These are phyloP conservation scores for Beauveria varroae DNA, from an alignment of 2,329 filamentous ascomycete genomes.

Conservation along the genomic window DNA sequence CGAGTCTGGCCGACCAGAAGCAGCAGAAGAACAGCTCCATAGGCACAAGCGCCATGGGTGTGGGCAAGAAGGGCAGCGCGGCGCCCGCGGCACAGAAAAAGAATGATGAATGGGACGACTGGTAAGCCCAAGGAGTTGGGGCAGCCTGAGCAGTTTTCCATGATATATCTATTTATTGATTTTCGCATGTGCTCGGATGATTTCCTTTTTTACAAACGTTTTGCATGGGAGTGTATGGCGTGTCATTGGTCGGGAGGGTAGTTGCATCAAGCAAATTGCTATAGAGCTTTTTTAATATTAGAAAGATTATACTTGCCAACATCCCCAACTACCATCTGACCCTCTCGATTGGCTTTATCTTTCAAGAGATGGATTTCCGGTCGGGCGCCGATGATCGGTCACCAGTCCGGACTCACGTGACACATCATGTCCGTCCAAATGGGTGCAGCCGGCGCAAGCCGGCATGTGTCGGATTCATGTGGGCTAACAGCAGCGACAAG, in stretches of 20 bases:
- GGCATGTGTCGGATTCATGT: conserved; percentile 20
- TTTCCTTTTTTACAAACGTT: background rate
- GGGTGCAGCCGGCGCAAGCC: conserved; percentile 35
- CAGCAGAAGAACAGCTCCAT: conserved; percentile 39
- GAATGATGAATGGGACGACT: conserved; percentile 58
- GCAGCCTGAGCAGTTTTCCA: background rate
- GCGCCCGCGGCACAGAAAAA: conserved; percentile 34
- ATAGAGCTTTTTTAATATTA: conserved; percentile 1
- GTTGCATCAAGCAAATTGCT: conserved; percentile 9
- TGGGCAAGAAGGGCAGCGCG: conserved; percentile 33
- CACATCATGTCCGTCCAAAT: conserved; percentile 26
- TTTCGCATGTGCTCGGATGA: background rate
- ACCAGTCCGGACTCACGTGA: conserved; percentile 26
- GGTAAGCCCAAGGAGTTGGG: conserved; percentile 31
- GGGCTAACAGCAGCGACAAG: background rate
- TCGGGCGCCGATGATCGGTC: conserved; percentile 8
- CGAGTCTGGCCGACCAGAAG: conserved; percentile 52
- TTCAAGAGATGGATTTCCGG: conserved; percentile 1
- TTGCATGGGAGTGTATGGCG: conserved; percentile 11
- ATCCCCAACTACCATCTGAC: background rate
- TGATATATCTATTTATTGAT: background rate
- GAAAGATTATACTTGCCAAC: background rate
- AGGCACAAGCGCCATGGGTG: conserved; percentile 53
- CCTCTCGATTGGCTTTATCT: background rate
- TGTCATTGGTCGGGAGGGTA: background rate